phyloP scores from a whole-genome alignment of 345 rosid species.

The Ailanthus altissimus region DNA sequence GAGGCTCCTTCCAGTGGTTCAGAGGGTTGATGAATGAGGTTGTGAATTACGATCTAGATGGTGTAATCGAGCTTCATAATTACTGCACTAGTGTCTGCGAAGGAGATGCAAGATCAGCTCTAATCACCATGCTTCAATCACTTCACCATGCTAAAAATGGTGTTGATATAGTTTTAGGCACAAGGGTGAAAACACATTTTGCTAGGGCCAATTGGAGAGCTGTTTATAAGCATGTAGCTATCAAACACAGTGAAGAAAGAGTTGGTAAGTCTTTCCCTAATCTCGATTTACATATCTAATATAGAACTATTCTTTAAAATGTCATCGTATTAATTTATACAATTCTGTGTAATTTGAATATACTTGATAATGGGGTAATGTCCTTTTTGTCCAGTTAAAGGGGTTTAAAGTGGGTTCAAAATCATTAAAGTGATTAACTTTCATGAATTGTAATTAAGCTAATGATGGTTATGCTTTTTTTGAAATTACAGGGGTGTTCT shows the following conservation, averaged over 20 bases:
- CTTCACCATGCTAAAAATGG: constrained; percentile 75
- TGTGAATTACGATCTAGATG: constrained; percentile 59
- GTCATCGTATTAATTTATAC: no score
- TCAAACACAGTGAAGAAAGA: constrained; percentile 54
- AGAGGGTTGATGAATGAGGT: constrained; percentile 74
- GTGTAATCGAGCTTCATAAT: constrained; percentile 68
- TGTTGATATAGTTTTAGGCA: constrained; percentile 67
- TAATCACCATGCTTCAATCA: constrained; percentile 77
- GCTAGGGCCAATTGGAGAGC: constrained; percentile 72
- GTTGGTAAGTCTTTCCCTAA: constrained; percentile 50
- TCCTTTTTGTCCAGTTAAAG: not conserved
- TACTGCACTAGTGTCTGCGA: constrained; percentile 75
- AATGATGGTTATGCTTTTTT: not conserved
- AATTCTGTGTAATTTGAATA: not conserved
- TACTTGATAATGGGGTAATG: not conserved
- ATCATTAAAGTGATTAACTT: constrained; percentile 3
- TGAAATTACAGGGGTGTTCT: constrained; percentile 56
- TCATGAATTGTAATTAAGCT: not conserved
- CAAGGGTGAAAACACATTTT: constrained; percentile 62
- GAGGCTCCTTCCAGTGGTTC: constrained; percentile 85
- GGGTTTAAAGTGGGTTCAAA: not conserved
- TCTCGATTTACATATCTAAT: not conserved
- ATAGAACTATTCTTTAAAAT: no score
- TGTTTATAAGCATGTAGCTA: constrained; percentile 67
- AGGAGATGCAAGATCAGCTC: constrained; percentile 84